These are phyloP conservation scores for Brassica carinata DNA, from an alignment of 345 rosid species.

Conservation along the genomic window DNA sequence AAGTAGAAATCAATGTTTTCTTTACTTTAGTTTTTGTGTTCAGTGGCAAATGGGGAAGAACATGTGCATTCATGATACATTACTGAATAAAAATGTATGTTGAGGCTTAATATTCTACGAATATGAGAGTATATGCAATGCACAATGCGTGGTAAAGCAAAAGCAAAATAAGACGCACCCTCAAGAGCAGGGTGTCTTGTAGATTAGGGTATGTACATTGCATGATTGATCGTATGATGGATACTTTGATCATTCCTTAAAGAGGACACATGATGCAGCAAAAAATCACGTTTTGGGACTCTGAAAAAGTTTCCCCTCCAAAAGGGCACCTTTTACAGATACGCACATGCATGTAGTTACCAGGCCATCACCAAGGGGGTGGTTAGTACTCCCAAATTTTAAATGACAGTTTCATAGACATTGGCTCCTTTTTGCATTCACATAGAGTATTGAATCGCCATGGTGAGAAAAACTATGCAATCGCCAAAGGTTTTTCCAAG, in stretches of 20 bases:
- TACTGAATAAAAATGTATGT: slow-evolving; percentile 11
- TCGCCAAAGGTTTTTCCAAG: neutral
- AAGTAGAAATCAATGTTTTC: neutral
- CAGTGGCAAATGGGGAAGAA: slow-evolving; percentile 10
- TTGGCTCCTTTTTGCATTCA: neutral
- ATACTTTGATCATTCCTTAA: slow-evolving; percentile 32
- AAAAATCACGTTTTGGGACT: slow-evolving; percentile 11
- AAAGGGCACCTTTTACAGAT: slow-evolving; percentile 12
- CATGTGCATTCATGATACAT: slow-evolving; percentile 1
- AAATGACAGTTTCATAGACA: neutral
- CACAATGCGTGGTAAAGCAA: slow-evolving; percentile 12
- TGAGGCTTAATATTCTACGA: neutral
- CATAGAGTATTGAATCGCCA: neutral
- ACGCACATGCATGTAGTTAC: slow-evolving; percentile 7
- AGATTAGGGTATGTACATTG: slow-evolving; percentile 23
- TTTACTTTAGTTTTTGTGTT: neutral
- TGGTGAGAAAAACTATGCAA: slow-evolving; percentile 5
- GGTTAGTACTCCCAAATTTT: neutral
- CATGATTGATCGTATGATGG: slow-evolving; percentile 30
- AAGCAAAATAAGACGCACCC: slow-evolving; percentile 8
- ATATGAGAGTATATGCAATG: slow-evolving; percentile 14
- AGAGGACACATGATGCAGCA: slow-evolving; percentile 3
- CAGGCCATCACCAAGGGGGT: neutral
- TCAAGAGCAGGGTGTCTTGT: slow-evolving; percentile 5
- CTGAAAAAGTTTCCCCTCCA: neutral